Evolutionary conservation across 306 rosid genomes (phyloP).

Genomic region (Erythrophleum fordii): DNA sequence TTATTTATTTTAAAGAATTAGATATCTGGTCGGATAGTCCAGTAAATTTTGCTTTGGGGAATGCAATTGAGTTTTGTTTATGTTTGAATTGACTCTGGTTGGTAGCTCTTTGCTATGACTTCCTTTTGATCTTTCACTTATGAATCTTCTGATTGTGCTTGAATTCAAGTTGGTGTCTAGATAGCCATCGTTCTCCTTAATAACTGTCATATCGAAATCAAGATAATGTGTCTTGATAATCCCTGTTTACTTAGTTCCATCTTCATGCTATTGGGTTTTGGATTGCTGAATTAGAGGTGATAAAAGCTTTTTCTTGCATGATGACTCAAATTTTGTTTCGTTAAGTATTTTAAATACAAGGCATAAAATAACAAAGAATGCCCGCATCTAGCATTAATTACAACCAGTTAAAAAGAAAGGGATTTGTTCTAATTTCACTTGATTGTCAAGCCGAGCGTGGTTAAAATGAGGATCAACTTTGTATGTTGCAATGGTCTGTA

Average conservation of each 20-base stretch:
- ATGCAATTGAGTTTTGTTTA: slow-evolving; percentile 22
- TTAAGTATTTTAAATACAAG: too few relatives aligned
- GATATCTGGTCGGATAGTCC: slow-evolving; percentile 25
- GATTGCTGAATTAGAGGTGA: not conserved
- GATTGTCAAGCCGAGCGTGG: too few relatives aligned
- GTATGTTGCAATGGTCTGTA: too few relatives aligned
- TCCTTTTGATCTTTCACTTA: too few relatives aligned
- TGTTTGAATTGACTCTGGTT: slow-evolving; percentile 3
- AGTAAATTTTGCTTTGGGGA: slow-evolving; percentile 10
- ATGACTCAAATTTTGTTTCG: not conserved
- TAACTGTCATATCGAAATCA: not conserved
- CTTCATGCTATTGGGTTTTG: not conserved
- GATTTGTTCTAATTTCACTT: too few relatives aligned
- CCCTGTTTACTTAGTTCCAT: not conserved
- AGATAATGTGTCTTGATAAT: not conserved
- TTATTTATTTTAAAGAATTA: slow-evolving; percentile 32
- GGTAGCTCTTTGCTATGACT: not conserved
- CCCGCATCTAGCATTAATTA: too few relatives aligned
- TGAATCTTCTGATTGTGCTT: not conserved
- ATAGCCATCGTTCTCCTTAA: not conserved
- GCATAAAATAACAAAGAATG: too few relatives aligned
- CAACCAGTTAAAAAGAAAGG: too few relatives aligned
- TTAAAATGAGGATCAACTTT: too few relatives aligned
- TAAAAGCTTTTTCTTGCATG: not conserved
- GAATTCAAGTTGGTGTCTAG: not conserved